Base-by-base conservation (phyloP, 176 grass and related monocot genomes). In the Avena sativa region DNA sequence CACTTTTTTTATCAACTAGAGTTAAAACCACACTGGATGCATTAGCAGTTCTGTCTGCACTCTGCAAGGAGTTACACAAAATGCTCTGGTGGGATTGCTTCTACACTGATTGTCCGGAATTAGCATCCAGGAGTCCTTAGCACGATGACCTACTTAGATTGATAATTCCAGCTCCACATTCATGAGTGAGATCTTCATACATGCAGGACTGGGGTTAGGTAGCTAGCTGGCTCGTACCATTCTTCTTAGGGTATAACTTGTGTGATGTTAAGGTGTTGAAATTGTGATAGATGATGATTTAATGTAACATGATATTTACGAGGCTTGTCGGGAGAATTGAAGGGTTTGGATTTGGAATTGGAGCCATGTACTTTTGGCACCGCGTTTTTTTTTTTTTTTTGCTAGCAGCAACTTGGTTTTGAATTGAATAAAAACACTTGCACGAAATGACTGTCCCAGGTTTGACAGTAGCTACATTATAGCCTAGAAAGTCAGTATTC, bases 401-500 rank as follows among this genome's bases (percentile, higher is more conserved):
- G 34, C 83, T 59, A 68, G 70, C 38, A 84, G 73, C 59, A 76
- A 52, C 38, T n/a, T 80, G 68, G 26, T 84, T 80, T 83, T 69
- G 70, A 88, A 87, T 74, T 83, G 49, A 58, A 80, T 75, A 28
- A 67, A n/a, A 68, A 87, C n/a, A 57, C 81, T 62, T 80, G 59
- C 48, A 80, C 66, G 23, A 59, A 91, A 70, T 17, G 60, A 44
- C 20, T 32, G 64, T 53, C 15, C 58, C 21, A 43, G 10, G 14
- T 12, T 25, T 4, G 50, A 67, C 76, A 61, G 61, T 86, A 62
- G 71, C 43, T 78, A 12, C 56, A 71, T 64, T 70, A 21, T 4
- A 69, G 26, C 14, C 40, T 75, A 59, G 43, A 88, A 63, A 71
- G 34, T 53, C 13, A 28, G 21, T 28, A 53, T 32, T 76, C 16